phyloP scores from a whole-genome alignment of 371 early-diverging fungal genomes.

The Zychaea mexicana region DNA sequence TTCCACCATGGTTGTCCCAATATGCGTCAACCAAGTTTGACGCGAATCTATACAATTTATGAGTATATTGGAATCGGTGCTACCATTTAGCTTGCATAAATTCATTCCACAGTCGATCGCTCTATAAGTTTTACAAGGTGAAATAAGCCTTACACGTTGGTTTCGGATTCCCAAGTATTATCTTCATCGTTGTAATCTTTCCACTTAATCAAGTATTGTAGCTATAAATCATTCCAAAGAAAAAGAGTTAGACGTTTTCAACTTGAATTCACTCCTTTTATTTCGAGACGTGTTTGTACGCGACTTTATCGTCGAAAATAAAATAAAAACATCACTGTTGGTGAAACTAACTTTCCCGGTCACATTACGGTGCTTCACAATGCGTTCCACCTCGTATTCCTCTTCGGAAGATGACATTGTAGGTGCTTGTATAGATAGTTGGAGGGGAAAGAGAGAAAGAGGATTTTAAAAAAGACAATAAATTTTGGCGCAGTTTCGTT shows the following conservation, averaged over 20 bases:
- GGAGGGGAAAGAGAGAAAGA: too few relatives aligned
- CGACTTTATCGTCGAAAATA: not conserved
- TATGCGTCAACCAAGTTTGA: not conserved
- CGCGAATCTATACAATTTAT: not conserved
- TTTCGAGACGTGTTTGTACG: not conserved
- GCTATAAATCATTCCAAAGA: too few relatives aligned
- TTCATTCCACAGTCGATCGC: too few relatives aligned
- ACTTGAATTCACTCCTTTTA: not conserved
- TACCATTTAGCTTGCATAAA: too few relatives aligned
- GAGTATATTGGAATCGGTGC: too few relatives aligned
- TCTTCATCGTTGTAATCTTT: slow-evolving; percentile 17
- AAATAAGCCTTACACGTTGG: slow-evolving; percentile 5
- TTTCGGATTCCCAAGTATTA: slow-evolving; percentile 20
- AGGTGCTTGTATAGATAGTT: too few relatives aligned
- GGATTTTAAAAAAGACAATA: too few relatives aligned
- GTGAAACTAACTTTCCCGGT: not conserved
- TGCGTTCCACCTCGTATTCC: slow-evolving; percentile 19
- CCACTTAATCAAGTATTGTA: slow-evolving; percentile 19
- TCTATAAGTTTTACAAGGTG: too few relatives aligned
- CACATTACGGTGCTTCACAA: slow-evolving; percentile 4
- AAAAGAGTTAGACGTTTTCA: not conserved
- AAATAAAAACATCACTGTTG: not conserved
- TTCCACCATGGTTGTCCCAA: not conserved
- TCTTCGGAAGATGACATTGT: slow-evolving; percentile 3
- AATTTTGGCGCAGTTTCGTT: too few relatives aligned